These are phyloP conservation scores for Aspergillus cejpii DNA, from an alignment of 2,329 filamentous ascomycete genomes.

Conservation along the genomic window DNA sequence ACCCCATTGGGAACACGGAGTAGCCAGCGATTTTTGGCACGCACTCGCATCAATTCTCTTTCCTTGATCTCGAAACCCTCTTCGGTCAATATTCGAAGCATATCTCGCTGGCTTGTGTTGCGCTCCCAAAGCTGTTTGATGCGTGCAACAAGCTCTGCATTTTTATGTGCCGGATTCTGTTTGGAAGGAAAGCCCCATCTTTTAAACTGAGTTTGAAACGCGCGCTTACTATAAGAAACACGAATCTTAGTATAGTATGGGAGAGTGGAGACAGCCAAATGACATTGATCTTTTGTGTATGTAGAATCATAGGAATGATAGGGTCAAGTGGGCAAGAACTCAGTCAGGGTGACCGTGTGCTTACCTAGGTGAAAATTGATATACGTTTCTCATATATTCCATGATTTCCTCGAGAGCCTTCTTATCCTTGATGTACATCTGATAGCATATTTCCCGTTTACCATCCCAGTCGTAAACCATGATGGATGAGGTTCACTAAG, in stretches of 20 bases:
- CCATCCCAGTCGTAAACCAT: conserved; percentile 61
- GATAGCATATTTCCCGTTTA: conserved; percentile 59
- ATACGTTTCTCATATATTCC: conserved; percentile 57
- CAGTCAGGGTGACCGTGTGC: conserved; percentile 17
- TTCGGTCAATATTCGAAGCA: conserved; percentile 61
- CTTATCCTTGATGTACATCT: conserved; percentile 70
- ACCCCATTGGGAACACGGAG: conserved; percentile 57
- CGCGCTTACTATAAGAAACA: conserved; percentile 53
- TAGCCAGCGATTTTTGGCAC: conserved; percentile 62
- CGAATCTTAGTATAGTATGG: conserved; percentile 1
- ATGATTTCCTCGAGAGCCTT: conserved; percentile 68
- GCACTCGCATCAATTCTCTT: conserved; percentile 62
- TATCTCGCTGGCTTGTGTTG: conserved; percentile 66
- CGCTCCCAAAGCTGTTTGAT: conserved; percentile 71
- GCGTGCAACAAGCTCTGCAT: conserved; percentile 58
- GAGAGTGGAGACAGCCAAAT: too few species aligned
- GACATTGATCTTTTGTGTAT: too few species aligned
- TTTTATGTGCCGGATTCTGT: conserved; percentile 64
- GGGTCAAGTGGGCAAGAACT: conserved; percentile 1
- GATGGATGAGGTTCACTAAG: conserved; percentile 11
- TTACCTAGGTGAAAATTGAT: conserved; percentile 66
- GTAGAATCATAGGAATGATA: too few species aligned
- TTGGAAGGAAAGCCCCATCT: conserved; percentile 73
- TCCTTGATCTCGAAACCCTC: conserved; percentile 69
- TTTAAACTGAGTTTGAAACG: conserved; percentile 69